Evolutionary conservation across 768 basidiomycete species (phyloP).

Genomic region (Rhizopogon vesiculosus): DNA sequence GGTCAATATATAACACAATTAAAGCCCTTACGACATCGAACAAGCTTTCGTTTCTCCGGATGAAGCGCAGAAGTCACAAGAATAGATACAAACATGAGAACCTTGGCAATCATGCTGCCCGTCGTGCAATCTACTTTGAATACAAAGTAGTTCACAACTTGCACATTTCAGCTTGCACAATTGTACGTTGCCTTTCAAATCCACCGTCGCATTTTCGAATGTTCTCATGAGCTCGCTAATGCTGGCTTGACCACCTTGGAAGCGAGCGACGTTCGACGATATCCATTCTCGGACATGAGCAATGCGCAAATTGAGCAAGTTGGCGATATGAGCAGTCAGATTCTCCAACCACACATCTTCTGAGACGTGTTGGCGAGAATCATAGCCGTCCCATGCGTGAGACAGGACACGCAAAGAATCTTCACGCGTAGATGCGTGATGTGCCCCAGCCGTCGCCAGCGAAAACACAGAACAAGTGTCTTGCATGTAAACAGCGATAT

Average conservation of each 20-base stretch:
- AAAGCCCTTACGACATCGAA: conserved; percentile 39
- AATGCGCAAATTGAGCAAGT: conserved; percentile 37
- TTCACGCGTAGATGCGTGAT: too few species aligned
- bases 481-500: too few species aligned
- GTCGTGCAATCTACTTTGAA: conserved; percentile 42
- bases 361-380: conserved; percentile 12
- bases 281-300: conserved; percentile 50
- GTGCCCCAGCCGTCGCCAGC: too few species aligned
- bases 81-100: conserved; percentile 38
- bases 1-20: too few species aligned
- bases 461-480: too few species aligned
- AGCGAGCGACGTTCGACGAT: conserved; percentile 41
- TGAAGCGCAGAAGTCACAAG: conserved; percentile 40
- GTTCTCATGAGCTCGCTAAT: conserved; percentile 40
- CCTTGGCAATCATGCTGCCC: conserved; percentile 47
- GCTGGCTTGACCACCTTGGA: conserved; percentile 37
- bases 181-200: conserved; percentile 40
- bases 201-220: conserved; percentile 39
- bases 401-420: conserved; percentile 5
- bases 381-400: conserved; percentile 11
- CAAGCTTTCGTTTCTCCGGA: conserved; percentile 30
- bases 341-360: conserved; percentile 5
- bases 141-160: conserved; percentile 46
- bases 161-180: conserved; percentile 47
- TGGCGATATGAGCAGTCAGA: conserved; percentile 27